Conservation (phyloP, 75 land plant genomes). For the Azolla pinnata region DNA sequence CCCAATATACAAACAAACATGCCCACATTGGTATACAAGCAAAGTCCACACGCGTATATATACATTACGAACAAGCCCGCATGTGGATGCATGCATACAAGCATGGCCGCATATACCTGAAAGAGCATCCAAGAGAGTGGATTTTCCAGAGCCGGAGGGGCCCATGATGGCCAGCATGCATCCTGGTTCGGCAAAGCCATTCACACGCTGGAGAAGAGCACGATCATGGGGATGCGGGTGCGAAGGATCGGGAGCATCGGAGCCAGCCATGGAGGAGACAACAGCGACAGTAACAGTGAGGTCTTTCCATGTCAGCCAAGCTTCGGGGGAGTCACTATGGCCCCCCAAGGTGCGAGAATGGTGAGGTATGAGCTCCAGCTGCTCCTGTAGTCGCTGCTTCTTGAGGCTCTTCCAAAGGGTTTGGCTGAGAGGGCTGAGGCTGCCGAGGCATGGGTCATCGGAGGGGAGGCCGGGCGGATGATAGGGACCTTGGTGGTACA, state of each 20-base stretch:
- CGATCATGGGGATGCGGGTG: too few relatives aligned
- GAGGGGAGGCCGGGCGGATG: too few relatives aligned
- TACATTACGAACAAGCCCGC: background rate
- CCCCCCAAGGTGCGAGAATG: too few relatives aligned
- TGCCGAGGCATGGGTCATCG: too few relatives aligned
- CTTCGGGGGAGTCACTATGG: too few relatives aligned
- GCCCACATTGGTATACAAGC: background rate
- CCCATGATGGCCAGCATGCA: slow-evolving; percentile 71
- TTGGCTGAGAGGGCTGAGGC: slow-evolving; percentile 2
- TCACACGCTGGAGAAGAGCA: slow-evolving; percentile 47
- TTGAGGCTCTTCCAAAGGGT: background rate
- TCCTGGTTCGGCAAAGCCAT: slow-evolving; percentile 83
- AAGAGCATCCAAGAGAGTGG: slow-evolving; percentile 76
- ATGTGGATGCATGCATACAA: background rate
- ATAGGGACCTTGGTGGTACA: too few relatives aligned
- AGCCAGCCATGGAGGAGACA: too few relatives aligned
- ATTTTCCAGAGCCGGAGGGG: slow-evolving; percentile 85
- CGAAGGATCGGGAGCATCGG: background rate
- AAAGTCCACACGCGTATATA: background rate
- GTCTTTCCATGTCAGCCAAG: slow-evolving; percentile 3
- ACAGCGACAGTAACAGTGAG: background rate
- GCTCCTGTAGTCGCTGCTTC: too few relatives aligned
- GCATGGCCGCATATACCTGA: slow-evolving; percentile 18
- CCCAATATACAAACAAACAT: background rate
- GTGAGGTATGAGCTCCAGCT: too few relatives aligned